These are phyloP conservation scores for Populus trichocarpa DNA, from an alignment of 441 rosid genomes.

Conservation along the genomic window DNA sequence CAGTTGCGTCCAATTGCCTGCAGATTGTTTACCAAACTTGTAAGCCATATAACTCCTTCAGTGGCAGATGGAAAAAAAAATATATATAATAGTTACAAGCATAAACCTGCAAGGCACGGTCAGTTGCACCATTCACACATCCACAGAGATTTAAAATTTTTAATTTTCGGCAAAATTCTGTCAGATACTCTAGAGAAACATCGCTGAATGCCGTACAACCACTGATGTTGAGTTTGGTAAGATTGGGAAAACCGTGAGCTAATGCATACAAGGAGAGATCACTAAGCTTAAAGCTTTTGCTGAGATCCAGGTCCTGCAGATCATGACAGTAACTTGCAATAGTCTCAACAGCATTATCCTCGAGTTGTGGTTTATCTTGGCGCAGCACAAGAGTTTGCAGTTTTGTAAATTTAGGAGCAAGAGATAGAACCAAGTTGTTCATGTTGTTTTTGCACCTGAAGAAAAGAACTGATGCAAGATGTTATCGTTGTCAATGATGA, in stretches of 20 bases:
- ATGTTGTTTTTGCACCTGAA: constrained; percentile 76
- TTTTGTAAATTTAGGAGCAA: constrained; percentile 74
- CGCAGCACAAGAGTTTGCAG: constrained; percentile 65
- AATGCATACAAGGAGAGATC: constrained; percentile 63
- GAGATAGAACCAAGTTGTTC: constrained; percentile 79
- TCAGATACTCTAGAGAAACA: constrained; percentile 54
- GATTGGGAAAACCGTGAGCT: constrained; percentile 83
- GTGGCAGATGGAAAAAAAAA: background rate
- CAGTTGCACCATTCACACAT: constrained; percentile 78
- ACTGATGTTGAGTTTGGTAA: constrained; percentile 86
- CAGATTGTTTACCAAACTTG: constrained; percentile 15
- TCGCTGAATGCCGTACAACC: constrained; percentile 79
- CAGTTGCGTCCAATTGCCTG: constrained; percentile 92
- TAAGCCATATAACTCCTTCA: background rate
- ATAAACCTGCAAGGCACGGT: constrained; percentile 71
- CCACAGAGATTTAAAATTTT: constrained; percentile 89
- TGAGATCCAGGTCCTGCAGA: constrained; percentile 81
- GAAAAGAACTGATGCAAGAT: background rate
- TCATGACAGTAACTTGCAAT: constrained; percentile 76
- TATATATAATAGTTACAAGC: background rate
- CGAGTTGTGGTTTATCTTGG: constrained; percentile 86
- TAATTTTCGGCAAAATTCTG: constrained; percentile 53
- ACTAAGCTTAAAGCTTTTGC: constrained; percentile 87
- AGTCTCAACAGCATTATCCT: constrained; percentile 68
- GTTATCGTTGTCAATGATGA: background rate